Base-by-base conservation (phyloP, 2,329 filamentous ascomycete species). In the Colletotrichum salicis region DNA sequence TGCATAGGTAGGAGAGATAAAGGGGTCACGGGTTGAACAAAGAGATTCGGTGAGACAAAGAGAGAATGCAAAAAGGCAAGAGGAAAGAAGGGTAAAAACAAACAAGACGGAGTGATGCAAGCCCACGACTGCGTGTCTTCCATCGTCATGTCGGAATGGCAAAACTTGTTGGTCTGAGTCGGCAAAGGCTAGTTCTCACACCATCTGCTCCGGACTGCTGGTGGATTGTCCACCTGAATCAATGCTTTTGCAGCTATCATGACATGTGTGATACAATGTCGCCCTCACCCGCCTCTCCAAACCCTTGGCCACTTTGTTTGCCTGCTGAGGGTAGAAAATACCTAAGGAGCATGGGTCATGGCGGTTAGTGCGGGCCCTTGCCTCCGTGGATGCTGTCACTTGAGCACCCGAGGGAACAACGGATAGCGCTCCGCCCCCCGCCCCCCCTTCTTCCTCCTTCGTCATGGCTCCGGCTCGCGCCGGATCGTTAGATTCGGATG, bases 381-480 rank as follows among this genome's bases (percentile, higher is more conserved):
- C 56, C 29, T 15, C 24, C 48, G 64, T 41, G 41, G 13, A 29
- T 56, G 56, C 55, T n/a, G 24, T 29, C 55, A 22, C 56, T 31
- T 29, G 41, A 12, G 31, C 37, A 24, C 62, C 31, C 12, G 35
- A 60, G 22, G 33, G 58, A 54, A 29, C 64, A 27, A 54, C 41
- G 22, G 33, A 45, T 59, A 54, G 31, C 41, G 37, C 58, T 48
- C 54, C 55, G 37, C 27, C 37, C n/a, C 19, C 41, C 51, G 35
- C 22, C 10, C 35, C n/a, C 5, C 41, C 35, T n/a, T 12, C 13
- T 29, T 27, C 35, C 45, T 35, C 37, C 24, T 56, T 57, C 60
- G 66, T 54, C 61, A 67, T 70, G n/a, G 67, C 62, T 62, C 35
- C 70, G 48, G 61, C 55, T 52, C 56, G 61, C 52, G 55, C 67